Base-by-base conservation (phyloP, 495 filamentous ascomycete species). In the Penicillium soppii region DNA sequence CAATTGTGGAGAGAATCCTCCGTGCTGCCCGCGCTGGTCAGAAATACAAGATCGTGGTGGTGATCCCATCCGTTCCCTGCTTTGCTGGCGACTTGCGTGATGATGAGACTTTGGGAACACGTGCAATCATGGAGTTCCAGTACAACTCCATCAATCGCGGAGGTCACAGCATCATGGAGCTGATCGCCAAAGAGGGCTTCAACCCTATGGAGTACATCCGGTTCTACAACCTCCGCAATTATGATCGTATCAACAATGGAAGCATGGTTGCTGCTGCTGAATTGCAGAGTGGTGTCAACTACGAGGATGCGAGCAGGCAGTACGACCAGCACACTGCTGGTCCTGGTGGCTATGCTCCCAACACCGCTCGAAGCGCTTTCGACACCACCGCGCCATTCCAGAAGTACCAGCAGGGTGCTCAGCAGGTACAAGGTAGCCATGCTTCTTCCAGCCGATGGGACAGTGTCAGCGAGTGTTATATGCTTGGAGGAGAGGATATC, bases 81-180 rank as follows among this genome's bases (percentile, higher is more conserved):
- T 97, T 97, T 60, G 91, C 92, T 2, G 92, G 92, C 16, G 92
- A 97, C 61, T 70, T 97, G 35, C 75, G 85, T 40, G 83, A 82
- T 10, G 88, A 96, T 13, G 86, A 83, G 5, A 84, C 85, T 35
- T 81, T 96, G 2, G 88, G 89, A 7, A 96, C 92, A 9, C 80
- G 92, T 1, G 92, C 92, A 0, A 96, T 97, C 66, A 96, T 97
- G 90, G 90, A 96, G 66, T 96, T 89, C 73, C 90, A 92, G 63
- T 92, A 96, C 68, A 79, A 87, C 62, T 86, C 82, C 37, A 96
- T 97, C 72, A 92, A 86, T 68, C 83, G 94, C n/a, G 89, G 89
- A 26, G 90, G 90, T 2, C 74, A 87, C 69, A 90, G 85, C 57
- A 96, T 96, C 54, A 86, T 95, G 73, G 91, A 96, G 68, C 65